These are phyloP conservation scores for Diaporthe nobilis DNA, from an alignment of 2,329 filamentous ascomycete species.

Conservation along the genomic window DNA sequence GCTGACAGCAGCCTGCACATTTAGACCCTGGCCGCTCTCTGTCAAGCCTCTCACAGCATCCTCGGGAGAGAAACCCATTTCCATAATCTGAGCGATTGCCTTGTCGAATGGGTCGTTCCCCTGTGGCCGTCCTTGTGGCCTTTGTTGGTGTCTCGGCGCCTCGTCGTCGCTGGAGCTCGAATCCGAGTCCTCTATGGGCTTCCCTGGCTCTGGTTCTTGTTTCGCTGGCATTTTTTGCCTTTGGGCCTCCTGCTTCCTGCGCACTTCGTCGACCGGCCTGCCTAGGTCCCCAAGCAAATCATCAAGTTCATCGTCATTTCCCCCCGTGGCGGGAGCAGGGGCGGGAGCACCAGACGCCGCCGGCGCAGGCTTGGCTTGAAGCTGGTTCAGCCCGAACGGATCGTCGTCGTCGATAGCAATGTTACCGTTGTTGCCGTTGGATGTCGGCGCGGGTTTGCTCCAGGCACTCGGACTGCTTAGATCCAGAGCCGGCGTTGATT, in stretches of 20 bases:
- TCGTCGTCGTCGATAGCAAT: constrained; percentile 79
- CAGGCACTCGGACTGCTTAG: constrained; percentile 69
- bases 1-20: constrained; percentile 89
- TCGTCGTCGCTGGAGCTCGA: constrained; percentile 63
- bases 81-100: constrained; percentile 88
- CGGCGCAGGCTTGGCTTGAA: constrained; percentile 61
- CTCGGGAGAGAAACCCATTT: constrained; percentile 93
- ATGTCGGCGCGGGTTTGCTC: constrained; percentile 53
- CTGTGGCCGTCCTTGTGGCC: constrained; percentile 49
- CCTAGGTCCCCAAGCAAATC: constrained; percentile 77
- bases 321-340: constrained; percentile 48
- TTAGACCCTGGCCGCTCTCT: constrained; percentile 82
- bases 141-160: constrained; percentile 27
- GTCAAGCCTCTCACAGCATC: constrained; percentile 85
- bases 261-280: constrained; percentile 75
- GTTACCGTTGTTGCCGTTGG: constrained; percentile 48
- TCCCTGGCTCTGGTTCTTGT: constrained; percentile 66
- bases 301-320: constrained; percentile 66
- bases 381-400: constrained; percentile 83
- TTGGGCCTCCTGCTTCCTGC: constrained; percentile 55
- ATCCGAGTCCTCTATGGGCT: constrained; percentile 67
- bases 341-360: constrained; percentile 46
- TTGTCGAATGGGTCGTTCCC: constrained; percentile 78
- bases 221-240: constrained; percentile 26
- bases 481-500: constrained; percentile 65